These are phyloP conservation scores for Colletotrichum sp. DNA, from an alignment of 2,329 filamentous ascomycete species.

Conservation along the genomic window DNA sequence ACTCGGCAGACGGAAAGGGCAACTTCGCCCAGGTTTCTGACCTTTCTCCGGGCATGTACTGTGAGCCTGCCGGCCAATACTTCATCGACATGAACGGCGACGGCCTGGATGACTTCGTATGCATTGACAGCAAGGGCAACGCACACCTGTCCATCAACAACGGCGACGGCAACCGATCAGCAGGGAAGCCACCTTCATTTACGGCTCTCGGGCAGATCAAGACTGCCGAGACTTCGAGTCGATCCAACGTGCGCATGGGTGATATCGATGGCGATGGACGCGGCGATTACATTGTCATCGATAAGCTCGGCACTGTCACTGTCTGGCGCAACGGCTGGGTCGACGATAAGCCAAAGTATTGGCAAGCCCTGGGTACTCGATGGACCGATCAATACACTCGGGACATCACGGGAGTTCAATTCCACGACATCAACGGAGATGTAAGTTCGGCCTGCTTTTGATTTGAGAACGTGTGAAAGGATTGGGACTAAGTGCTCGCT, in stretches of 20 bases:
- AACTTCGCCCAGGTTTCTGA: not conserved
- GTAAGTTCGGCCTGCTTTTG: not conserved
- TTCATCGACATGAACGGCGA: not conserved
- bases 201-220: not conserved
- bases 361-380: not conserved
- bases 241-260: not conserved
- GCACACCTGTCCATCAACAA: not conserved
- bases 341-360: not conserved
- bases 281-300: not conserved
- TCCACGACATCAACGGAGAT: not conserved
- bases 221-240: not conserved
- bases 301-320: not conserved
- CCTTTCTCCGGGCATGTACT: not conserved
- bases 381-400: not conserved
- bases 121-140: not conserved
- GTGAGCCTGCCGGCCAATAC: not conserved
- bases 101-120: not conserved
- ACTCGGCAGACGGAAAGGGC: not conserved
- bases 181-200: not conserved
- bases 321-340: not conserved
- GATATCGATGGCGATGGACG: not conserved
- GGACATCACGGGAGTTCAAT: not conserved
- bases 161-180: not conserved
- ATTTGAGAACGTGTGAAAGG: not conserved
- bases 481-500: accelerated